Evolutionary conservation across 2,329 filamentous ascomycete genomes (phyloP), one percentile per base, ranked within the genome.

Genomic region (Xylariaceae sp.): DNA sequence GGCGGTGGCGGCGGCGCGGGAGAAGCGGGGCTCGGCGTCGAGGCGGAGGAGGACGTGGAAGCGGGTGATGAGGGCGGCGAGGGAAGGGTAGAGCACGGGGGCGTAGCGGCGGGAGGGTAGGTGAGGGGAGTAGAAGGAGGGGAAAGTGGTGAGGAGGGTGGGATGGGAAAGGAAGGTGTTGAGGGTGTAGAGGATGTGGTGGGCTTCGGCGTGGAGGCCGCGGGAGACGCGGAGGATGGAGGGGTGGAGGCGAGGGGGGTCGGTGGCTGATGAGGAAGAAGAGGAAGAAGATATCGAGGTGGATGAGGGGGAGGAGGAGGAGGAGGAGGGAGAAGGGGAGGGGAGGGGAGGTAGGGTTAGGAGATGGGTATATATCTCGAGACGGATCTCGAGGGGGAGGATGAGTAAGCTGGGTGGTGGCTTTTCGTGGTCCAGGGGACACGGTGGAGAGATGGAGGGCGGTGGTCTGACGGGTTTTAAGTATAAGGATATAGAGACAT

Each of bases 81-180:
- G 46, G 7, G 60, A 44, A 31, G 60, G 50, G 24, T 51, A 44
- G 13, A 42, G 37, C 9, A 53, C 22, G 22, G 22, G 22, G 22
- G 22, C 22, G n/a, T 7, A 32, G 30, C 30, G 30, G 13, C 30
- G 30, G 18, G 34, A 26, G 34, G 34, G 34, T 6, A 22, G 16
- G 34, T 17, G 12, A 19, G 34, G 34, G 11, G 16, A 19, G 34
- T 36, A 11, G 19, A 19, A 9, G 34, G 8, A 7, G 15, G 69
- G 70, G 43, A 67, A 66, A 3, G 56, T 48, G 4, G 67, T 60
- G 8, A 73, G 66, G 15, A 69, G 56, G 3, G 56, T 56, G 1
- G 60, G 58, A 54, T 72, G 67, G 9, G 67, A 65, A 42, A 65
- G 48, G 56, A 73, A 74, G 31, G 60, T 66, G 60, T 73, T 73